Conservation (phyloP, 2,329 filamentous ascomycete species). For the Fusarium sp. region DNA sequence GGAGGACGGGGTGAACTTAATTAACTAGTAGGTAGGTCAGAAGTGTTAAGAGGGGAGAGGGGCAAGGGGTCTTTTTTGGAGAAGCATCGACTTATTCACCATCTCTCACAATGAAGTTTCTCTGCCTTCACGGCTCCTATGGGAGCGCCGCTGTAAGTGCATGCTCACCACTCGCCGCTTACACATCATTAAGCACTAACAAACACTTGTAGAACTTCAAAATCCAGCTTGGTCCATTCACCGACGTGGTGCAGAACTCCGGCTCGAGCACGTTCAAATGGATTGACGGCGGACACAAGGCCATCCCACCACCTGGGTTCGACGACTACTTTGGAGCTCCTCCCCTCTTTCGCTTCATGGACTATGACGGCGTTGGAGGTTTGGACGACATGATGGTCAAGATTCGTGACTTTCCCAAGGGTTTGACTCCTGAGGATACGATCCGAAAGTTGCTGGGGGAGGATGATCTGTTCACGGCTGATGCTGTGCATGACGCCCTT, state of each 20-base stretch:
- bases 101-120: constrained; percentile 61
- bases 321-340: constrained; percentile 68
- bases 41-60: not conserved
- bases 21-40: not conserved
- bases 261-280: constrained; percentile 57
- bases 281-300: constrained; percentile 63
- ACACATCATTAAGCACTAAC: not conserved
- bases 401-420: constrained; percentile 66
- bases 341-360: constrained; percentile 68
- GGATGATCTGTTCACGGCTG: constrained; percentile 24
- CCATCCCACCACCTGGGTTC: constrained; percentile 64
- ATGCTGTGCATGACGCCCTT: constrained; percentile 32
- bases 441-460: constrained; percentile 63
- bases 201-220: constrained; percentile 62
- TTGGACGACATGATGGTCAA: constrained; percentile 62
- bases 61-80: not conserved
- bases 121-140: constrained; percentile 70
- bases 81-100: not conserved
- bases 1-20: not conserved
- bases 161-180: not conserved
- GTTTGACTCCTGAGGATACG: constrained; percentile 65
- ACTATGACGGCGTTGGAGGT: constrained; percentile 56
- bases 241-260: constrained; percentile 33
- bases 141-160: constrained; percentile 65
- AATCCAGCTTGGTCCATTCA: constrained; percentile 60